Percentiles rank a stretch among this genome's conserved stretches.
phyloP scores from a whole-genome alignment of 2,329 filamentous ascomycete species.

The Trichophyton mentagrophytes region DNA sequence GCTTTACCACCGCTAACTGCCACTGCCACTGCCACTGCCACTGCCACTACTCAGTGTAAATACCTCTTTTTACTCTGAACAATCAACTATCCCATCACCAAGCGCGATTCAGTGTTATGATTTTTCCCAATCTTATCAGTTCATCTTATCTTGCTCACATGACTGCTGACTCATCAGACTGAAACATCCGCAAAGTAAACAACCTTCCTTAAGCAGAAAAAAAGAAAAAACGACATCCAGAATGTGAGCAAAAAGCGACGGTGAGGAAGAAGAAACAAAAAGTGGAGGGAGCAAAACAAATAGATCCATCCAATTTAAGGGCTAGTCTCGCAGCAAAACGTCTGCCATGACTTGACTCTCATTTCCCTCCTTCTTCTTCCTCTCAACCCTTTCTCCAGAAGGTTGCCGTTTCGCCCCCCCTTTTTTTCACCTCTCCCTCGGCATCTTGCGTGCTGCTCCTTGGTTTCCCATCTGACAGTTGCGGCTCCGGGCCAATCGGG shows the following conservation, averaged over 20 bases:
- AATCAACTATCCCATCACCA: not conserved
- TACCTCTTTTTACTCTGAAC: too few relatives aligned
- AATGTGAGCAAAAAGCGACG: not conserved
- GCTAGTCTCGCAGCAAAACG: not conserved
- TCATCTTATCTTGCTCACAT: not conserved
- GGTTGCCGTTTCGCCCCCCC: not conserved
- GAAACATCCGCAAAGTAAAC: not conserved
- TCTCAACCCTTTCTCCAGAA: not conserved
- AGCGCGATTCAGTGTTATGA: not conserved
- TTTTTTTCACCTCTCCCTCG: not conserved
- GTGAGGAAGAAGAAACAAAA: not conserved
- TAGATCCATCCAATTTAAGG: not conserved
- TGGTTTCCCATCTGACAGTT: not conserved
- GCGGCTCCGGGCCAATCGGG: not conserved
- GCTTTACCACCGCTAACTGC: too few relatives aligned
- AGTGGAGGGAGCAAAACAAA: not conserved
- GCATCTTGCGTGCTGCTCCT: not conserved
- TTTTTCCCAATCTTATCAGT: not conserved
- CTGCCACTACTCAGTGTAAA: too few relatives aligned
- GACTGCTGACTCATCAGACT: not conserved
- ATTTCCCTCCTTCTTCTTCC: not conserved
- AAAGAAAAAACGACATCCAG: not conserved
- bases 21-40: too few relatives aligned
- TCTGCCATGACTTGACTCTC: not conserved
- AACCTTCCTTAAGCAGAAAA: not conserved